These are phyloP conservation scores for Athelia psychrophila DNA, from an alignment of 1,284 basidiomycete species.

Conservation along the genomic window DNA sequence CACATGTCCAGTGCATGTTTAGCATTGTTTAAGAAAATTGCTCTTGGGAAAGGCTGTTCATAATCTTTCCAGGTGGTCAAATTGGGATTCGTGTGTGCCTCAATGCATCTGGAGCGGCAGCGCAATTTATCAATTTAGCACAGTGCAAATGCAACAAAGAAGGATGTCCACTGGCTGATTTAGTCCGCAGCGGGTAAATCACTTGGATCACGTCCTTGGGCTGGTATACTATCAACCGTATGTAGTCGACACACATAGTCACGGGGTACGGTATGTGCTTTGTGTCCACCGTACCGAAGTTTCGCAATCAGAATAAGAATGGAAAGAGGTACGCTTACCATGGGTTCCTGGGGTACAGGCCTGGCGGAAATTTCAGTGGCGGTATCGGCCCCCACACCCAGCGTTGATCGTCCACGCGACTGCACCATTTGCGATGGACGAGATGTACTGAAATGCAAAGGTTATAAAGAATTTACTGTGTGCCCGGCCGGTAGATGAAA, in stretches of 20 bases:
- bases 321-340: conserved; percentile 34
- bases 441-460: conserved; percentile 40
- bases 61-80: conserved; percentile 57
- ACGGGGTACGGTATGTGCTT: conserved; percentile 65
- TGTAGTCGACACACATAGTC: conserved; percentile 77
- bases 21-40: conserved; percentile 11
- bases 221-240: conserved; percentile 86
- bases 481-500: background rate
- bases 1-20: no score
- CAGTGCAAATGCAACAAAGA: conserved; percentile 1
- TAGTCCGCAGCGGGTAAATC: conserved; percentile 79
- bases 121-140: conserved; percentile 23
- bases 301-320: conserved; percentile 22
- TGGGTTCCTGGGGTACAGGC: conserved; percentile 63
- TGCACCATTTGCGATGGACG: conserved; percentile 52
- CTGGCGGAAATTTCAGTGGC: conserved; percentile 52
- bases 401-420: conserved; percentile 58
- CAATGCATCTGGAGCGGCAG: conserved; percentile 41
- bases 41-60: conserved; percentile 29
- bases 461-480: background rate
- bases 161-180: conserved; percentile 57
- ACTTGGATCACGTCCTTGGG: conserved; percentile 59
- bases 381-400: conserved; percentile 50
- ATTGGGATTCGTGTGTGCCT: conserved; percentile 54
- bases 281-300: conserved; percentile 73